phyloP scores from a whole-genome alignment of 495 filamentous ascomycete species.

The Echria macrotheca region DNA sequence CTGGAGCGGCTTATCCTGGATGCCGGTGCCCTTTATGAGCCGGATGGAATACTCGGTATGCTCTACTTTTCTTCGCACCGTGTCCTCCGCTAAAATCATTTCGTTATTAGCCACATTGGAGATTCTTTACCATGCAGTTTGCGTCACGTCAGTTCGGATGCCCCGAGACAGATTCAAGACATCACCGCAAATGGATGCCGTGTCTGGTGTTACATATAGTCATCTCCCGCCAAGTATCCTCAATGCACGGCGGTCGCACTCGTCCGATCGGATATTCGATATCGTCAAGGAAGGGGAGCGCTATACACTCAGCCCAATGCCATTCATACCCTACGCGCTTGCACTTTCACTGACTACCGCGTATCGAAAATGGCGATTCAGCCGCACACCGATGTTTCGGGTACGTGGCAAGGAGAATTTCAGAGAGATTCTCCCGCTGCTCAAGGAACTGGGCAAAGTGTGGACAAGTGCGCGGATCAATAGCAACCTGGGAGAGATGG shows the following conservation, averaged over 20 bases:
- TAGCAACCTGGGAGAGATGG: conserved; percentile 47
- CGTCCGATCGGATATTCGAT: conserved; percentile 59
- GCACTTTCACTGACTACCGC: conserved; percentile 63
- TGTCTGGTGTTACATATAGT: conserved; percentile 26
- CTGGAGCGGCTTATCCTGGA: conserved; percentile 61
- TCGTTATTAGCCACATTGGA: conserved; percentile 51
- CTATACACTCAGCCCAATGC: conserved; percentile 41
- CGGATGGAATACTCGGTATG: conserved; percentile 43
- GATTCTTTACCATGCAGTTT: conserved; percentile 64
- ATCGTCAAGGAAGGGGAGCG: conserved; percentile 49
- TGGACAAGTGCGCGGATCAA: conserved; percentile 63
- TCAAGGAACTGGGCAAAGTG: conserved; percentile 49
- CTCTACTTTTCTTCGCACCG: conserved; percentile 24
- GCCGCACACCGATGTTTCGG: conserved; percentile 57
- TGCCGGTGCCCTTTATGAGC: conserved; percentile 34
- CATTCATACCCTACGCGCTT: conserved; percentile 64
- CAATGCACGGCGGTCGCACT: conserved; percentile 56
- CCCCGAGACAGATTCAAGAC: conserved; percentile 22
- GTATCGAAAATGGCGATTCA: conserved; percentile 66
- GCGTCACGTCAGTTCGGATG: conserved; percentile 51
- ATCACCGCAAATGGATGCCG: conserved; percentile 19
- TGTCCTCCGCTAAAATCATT: neutral
- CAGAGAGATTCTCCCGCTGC: conserved; percentile 49
- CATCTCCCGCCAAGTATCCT: conserved; percentile 51
- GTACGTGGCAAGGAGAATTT: conserved; percentile 57